A percentile compares a stretch with the other conserved stretches of the same genome.
Conservation (phyloP, 2,329 filamentous ascomycete genomes). For the Cladophialophora bantiana region DNA sequence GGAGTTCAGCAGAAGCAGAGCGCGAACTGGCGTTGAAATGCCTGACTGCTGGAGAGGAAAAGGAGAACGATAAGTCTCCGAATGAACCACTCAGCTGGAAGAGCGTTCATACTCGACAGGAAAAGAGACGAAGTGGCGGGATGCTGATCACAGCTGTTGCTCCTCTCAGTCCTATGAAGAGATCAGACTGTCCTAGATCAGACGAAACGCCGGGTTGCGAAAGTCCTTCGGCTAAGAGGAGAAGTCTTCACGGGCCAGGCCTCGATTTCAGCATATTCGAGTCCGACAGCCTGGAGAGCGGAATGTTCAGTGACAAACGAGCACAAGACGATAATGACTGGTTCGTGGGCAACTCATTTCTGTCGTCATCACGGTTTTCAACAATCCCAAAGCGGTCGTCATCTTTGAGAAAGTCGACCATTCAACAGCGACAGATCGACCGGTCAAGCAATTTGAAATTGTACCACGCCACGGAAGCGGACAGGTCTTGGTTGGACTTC, state of each 20-base stretch:
- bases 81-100: conserved; percentile 42
- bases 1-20: conserved; percentile 51
- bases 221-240: conserved; percentile 88
- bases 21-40: conserved; percentile 56
- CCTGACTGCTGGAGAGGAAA: conserved; percentile 43
- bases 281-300: conserved; percentile 41
- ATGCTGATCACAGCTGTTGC: conserved; percentile 62
- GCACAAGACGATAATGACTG: conserved; percentile 43
- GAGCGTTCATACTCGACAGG: conserved; percentile 53
- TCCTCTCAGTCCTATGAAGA: conserved; percentile 77
- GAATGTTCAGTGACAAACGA: conserved; percentile 42
- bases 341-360: conserved; percentile 42
- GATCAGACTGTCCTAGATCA: conserved; percentile 83
- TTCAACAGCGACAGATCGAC: conserved; percentile 81
- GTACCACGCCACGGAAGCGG: conserved; percentile 47
- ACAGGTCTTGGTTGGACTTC: conserved; percentile 53
- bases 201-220: conserved; percentile 80
- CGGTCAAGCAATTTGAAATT: conserved; percentile 56
- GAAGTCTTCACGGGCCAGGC: conserved; percentile 80
- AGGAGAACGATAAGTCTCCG: conserved; percentile 38
- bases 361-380: conserved; percentile 54
- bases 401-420: conserved; percentile 82
- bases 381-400: conserved; percentile 73
- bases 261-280: conserved; percentile 80
- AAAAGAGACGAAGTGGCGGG: conserved; percentile 57